Base-by-base conservation (phyloP, 2,329 filamentous ascomycete species). In the Pestalotiopsis sp. region DNA sequence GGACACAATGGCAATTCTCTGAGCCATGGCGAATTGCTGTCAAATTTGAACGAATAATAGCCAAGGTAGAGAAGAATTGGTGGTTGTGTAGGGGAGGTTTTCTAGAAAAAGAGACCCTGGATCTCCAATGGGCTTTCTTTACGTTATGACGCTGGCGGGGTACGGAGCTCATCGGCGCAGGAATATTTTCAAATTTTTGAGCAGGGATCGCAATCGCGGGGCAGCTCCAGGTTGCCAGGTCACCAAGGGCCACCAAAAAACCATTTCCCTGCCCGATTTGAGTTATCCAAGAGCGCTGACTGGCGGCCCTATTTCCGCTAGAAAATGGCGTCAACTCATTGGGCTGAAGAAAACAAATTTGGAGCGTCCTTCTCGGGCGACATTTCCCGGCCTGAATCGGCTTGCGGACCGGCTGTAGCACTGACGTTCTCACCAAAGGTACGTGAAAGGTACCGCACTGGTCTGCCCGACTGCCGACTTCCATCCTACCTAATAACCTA, bases 1-100 rank as follows among this genome's bases (percentile, higher is more conserved):
- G 73, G 95, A 98, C 79, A 99, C 88, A 78, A 99, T 98, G 73
- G 96, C 96, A 86, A 87, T 88, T 78, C 87, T 85, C 78, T 88
- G 87, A 69, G 74, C 75, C 81, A 82, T 82, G 20, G 57, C 35
- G 52, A 57, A 30, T n/a, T 55, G 52, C 13, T n/a, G 6, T 65
- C 22, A 48, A 38, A 22, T 35, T 35, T 35, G 24, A 10, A 57
- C 17, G 14, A 17, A 61, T 6, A n/a, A 39, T 17, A 61, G 58
- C 30, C 26, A 35, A 35, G n/a, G 30, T 11, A 13, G 38, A 61
- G 58, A 35, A 61, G 58, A 61, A 61, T 39, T 61, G 58, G 20
- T 35, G 24, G 35, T 35, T 61, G 58, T 35, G 26, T 26, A 39
- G 24, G 38, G 58, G 40, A 39, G 35, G 55, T 26, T 58, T 58